Evolutionary conservation across 352 stramenopile species (phyloP).

Genomic region (Phytopythium delawarense): DNA sequence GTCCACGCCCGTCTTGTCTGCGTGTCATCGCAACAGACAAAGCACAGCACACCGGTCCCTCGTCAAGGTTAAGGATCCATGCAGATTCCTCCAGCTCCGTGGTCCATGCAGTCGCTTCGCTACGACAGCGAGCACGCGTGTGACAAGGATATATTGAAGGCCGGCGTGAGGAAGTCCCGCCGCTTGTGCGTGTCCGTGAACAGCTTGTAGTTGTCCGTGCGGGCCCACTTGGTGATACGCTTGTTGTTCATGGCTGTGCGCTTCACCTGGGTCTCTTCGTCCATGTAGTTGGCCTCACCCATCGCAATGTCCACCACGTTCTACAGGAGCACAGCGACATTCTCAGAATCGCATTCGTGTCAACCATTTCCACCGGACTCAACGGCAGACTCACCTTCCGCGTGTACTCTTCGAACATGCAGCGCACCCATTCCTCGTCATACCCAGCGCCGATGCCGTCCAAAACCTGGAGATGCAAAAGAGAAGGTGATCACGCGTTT

Average conservation of each 20-base stretch:
- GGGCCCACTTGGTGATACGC: slow-evolving; percentile 83
- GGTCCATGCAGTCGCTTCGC: slow-evolving; percentile 3
- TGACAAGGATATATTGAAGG: slow-evolving; percentile 84
- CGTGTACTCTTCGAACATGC: slow-evolving; percentile 88
- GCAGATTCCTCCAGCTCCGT: neutral
- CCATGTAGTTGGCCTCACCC: slow-evolving; percentile 75
- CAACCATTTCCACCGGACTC: neutral
- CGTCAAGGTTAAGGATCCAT: slow-evolving; percentile 43
- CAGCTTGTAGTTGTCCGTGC: slow-evolving; percentile 83
- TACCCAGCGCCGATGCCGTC: slow-evolving; percentile 76
- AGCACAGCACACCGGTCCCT: slow-evolving; percentile 16
- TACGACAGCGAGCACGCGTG: slow-evolving; percentile 43
- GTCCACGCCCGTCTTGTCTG: slow-evolving; percentile 75
- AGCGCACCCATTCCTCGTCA: slow-evolving; percentile 83
- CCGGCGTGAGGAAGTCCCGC: slow-evolving; percentile 42
- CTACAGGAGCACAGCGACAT: slow-evolving; percentile 9
- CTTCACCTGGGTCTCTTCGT: slow-evolving; percentile 61
- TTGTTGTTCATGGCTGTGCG: slow-evolving; percentile 84
- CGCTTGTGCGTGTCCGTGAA: slow-evolving; percentile 59
- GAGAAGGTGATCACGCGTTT: neutral
- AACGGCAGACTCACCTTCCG: slow-evolving; percentile 32
- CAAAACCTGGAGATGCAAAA: slow-evolving; percentile 38
- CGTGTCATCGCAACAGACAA: slow-evolving; percentile 42
- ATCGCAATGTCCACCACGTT: slow-evolving; percentile 80
- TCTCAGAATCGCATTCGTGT: neutral